Conservation (phyloP, 1,139 yeast species). For the Debaryomyces coudertii region DNA sequence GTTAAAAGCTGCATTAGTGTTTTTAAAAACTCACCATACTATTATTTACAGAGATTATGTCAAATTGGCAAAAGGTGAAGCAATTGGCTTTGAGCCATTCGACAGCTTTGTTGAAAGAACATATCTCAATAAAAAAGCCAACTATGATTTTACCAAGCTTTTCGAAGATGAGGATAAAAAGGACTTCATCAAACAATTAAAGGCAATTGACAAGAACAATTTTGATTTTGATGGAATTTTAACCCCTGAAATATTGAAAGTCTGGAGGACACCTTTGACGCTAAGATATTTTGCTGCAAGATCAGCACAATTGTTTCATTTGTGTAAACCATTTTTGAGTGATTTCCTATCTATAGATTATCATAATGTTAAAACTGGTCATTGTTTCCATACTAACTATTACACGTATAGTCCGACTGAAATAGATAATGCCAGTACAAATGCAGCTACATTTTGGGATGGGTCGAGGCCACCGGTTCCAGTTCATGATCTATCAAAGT, state of each 20-base stretch:
- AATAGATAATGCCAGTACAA: slow-evolving; percentile 28
- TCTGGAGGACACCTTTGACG: slow-evolving; percentile 60
- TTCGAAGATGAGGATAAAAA: slow-evolving; percentile 3
- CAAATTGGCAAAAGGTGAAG: slow-evolving; percentile 48
- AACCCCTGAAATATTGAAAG: slow-evolving; percentile 22
- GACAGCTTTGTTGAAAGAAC: slow-evolving; percentile 28
- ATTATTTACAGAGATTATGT: slow-evolving; percentile 47
- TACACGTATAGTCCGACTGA: slow-evolving; percentile 37
- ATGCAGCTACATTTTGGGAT: slow-evolving; percentile 55
- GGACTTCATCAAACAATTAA: slow-evolving; percentile 2
- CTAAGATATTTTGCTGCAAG: slow-evolving; percentile 59
- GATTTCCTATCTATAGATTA: slow-evolving; percentile 54
- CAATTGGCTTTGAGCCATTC: slow-evolving; percentile 44
- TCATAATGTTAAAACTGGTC: slow-evolving; percentile 38
- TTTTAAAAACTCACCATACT: slow-evolving; percentile 38
- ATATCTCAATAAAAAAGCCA: neutral
- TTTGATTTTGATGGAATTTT: slow-evolving; percentile 13
- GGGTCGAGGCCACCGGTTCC: slow-evolving; percentile 52
- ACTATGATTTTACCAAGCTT: slow-evolving; percentile 15
- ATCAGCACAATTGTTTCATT: slow-evolving; percentile 49
- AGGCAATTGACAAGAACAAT: slow-evolving; percentile 12
- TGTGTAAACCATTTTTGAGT: slow-evolving; percentile 38
- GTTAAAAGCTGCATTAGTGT: slow-evolving; percentile 35
- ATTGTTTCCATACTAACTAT: slow-evolving; percentile 38
- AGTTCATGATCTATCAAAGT: slow-evolving; percentile 40